Evolutionary conservation across 495 filamentous ascomycete species (phyloP).

Genomic region (Achaetomiella virescens): DNA sequence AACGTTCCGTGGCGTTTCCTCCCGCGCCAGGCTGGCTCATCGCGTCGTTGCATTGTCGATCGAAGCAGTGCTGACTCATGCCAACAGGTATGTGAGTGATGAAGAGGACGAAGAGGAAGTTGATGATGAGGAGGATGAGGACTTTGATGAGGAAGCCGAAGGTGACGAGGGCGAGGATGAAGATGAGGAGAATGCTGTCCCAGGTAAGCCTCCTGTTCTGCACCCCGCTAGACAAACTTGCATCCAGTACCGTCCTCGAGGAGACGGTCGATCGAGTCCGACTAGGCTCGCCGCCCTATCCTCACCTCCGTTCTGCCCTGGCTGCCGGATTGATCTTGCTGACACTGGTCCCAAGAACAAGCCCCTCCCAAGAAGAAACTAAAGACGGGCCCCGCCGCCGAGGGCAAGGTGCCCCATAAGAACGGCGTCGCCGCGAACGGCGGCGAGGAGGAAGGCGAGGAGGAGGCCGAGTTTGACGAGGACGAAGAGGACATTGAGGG

Average conservation of each 20-base stretch:
- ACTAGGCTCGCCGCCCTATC: neutral
- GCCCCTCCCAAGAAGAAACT: constrained; percentile 46
- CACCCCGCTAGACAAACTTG: neutral
- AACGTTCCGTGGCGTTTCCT: neutral
- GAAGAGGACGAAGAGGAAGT: constrained; percentile 37
- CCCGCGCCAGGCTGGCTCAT: neutral
- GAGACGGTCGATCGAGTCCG: neutral
- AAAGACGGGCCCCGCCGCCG: constrained; percentile 33
- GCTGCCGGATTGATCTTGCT: neutral
- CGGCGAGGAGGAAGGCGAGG: constrained; percentile 30
- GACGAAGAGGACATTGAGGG: constrained; percentile 28
- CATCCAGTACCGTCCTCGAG: neutral
- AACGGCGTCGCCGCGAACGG: constrained; percentile 26
- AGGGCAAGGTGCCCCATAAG: constrained; percentile 27
- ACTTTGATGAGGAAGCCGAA: constrained; percentile 32
- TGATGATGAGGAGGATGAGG: constrained; percentile 33
- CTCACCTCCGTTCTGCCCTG: too few species aligned
- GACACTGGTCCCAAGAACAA: constrained; percentile 19
- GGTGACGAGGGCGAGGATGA: constrained; percentile 29
- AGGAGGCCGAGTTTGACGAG: constrained; percentile 28
- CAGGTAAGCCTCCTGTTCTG: constrained; percentile 19
- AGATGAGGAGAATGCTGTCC: constrained; percentile 22
- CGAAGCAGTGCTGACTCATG: constrained; percentile 6
- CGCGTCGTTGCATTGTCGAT: neutral
- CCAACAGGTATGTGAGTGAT: constrained; percentile 32